A percentile compares a stretch with the other conserved stretches of the same genome.
Conservation (phyloP, 2,329 filamentous ascomycete species). For the Alternaria sp. region DNA sequence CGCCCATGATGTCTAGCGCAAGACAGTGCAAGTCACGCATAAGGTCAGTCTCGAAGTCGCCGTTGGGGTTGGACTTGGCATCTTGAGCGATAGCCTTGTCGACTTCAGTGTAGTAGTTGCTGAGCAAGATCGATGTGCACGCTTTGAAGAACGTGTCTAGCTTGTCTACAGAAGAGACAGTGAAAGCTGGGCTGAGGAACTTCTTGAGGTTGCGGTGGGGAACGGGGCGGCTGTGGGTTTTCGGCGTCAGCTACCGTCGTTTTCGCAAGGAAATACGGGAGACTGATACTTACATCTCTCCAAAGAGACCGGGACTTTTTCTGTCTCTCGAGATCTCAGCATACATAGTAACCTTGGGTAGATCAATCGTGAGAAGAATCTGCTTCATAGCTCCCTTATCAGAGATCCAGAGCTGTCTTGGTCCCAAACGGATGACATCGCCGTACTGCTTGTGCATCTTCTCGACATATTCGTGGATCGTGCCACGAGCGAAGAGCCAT, state of each 20-base stretch:
- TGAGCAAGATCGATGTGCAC: neutral
- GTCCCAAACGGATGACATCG: neutral
- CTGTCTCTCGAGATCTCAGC: slow-evolving; percentile 2
- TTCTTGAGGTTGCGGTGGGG: slow-evolving; percentile 2
- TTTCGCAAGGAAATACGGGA: neutral
- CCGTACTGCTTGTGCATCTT: slow-evolving; percentile 2
- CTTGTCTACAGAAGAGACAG: neutral
- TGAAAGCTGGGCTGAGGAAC: slow-evolving; percentile 2
- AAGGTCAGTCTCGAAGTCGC: neutral
- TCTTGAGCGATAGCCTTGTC: neutral
- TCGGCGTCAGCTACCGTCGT: neutral
- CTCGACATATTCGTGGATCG: neutral
- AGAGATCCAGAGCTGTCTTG: slow-evolving; percentile 1
- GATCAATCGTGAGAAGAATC: neutral
- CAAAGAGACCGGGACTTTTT: neutral
- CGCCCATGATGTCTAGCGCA: slow-evolving; percentile 2
- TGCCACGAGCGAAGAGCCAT: slow-evolving; percentile 4
- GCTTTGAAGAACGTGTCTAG: slow-evolving; percentile 6
- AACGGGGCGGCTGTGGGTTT: neutral
- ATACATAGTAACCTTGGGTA: slow-evolving; percentile 2
- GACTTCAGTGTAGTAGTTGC: slow-evolving; percentile 2
- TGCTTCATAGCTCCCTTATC: slow-evolving; percentile 5
- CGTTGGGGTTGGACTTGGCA: neutral
- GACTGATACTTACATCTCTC: neutral
- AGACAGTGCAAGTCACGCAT: slow-evolving; percentile 3